These are phyloP conservation scores for Capronia coronata DNA, from an alignment of 2,329 filamentous ascomycete species.

Conservation along the genomic window DNA sequence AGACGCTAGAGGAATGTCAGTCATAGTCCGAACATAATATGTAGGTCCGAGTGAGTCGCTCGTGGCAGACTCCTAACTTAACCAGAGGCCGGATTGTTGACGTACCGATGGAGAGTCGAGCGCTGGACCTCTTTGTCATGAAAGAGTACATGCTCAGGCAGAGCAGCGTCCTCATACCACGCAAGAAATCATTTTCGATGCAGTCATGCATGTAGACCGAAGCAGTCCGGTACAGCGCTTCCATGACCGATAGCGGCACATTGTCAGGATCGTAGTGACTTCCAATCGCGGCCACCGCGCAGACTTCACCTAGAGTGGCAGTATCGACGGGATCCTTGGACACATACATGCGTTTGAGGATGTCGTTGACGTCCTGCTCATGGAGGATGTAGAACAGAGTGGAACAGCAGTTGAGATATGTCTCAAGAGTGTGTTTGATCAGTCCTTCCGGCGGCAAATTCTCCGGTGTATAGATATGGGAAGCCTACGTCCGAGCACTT, in stretches of 20 bases:
- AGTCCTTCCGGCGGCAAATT: conserved; percentile 8
- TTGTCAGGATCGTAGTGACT: conserved; percentile 9
- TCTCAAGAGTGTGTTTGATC: conserved; percentile 5
- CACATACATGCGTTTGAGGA: conserved; percentile 6
- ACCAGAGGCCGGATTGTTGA: neutral
- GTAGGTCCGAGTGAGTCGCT: too few relatives aligned
- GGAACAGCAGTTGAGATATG: conserved; percentile 10
- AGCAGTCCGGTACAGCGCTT: conserved; percentile 7
- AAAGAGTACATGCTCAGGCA: conserved; percentile 14
- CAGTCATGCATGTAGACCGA: conserved; percentile 13
- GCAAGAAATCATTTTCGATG: conserved; percentile 9
- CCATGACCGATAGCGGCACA: conserved; percentile 4
- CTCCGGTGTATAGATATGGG: conserved; percentile 4
- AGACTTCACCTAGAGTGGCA: conserved; percentile 14
- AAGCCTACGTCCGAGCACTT: neutral
- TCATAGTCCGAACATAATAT: neutral
- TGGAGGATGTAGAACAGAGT: conserved; percentile 14
- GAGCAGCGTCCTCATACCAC: conserved; percentile 12
- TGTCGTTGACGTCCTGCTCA: conserved; percentile 7
- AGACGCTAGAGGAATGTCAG: conserved; percentile 5
- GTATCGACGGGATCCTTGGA: conserved; percentile 9
- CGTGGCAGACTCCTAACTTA: too few relatives aligned
- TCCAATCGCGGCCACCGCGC: conserved; percentile 10
- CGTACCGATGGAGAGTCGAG: conserved; percentile 9
- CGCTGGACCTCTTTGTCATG: conserved; percentile 10